These are phyloP conservation scores for Lunasporangiospora selenospora DNA, from an alignment of 192 early-diverging fungal species.

Conservation along the genomic window DNA sequence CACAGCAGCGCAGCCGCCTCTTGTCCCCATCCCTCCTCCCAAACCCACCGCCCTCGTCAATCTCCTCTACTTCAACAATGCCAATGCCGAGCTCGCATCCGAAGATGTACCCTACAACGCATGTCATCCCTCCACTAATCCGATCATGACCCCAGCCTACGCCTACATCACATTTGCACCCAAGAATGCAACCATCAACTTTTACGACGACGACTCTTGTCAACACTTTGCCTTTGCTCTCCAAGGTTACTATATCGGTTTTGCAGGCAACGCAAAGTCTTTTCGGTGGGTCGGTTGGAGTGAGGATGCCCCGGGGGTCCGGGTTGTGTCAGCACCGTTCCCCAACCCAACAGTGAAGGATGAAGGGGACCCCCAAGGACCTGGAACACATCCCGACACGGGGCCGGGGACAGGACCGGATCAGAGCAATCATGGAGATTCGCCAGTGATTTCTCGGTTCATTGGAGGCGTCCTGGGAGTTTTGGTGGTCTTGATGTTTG, in stretches of 20 bases:
- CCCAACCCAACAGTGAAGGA: too few species aligned
- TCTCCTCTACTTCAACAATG: constrained; percentile 13
- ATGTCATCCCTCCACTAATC: constrained; percentile 13
- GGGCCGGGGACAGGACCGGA: background rate
- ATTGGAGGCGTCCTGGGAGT: constrained; percentile 19
- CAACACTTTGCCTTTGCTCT: constrained; percentile 21
- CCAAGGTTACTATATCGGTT: constrained; percentile 19
- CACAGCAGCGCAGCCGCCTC: too few species aligned
- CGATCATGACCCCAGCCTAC: constrained; percentile 3
- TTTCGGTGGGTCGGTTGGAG: constrained; percentile 41
- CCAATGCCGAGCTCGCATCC: constrained; percentile 5
- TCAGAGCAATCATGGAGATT: background rate
- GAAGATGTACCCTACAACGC: constrained; percentile 21
- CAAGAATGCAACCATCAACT: constrained; percentile 43
- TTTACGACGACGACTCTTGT: constrained; percentile 27
- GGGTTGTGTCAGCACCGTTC: constrained; percentile 9
- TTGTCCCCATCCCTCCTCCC: constrained; percentile 1
- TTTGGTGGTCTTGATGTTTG: constrained; percentile 16
- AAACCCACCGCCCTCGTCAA: constrained; percentile 8
- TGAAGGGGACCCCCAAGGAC: too few species aligned
- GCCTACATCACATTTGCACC: constrained; percentile 29
- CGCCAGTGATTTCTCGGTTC: constrained; percentile 27
- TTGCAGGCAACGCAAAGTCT: constrained; percentile 22
- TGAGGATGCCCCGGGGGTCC: constrained; percentile 18
- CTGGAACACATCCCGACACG: background rate